phyloP scores from a whole-genome alignment of 2,329 filamentous ascomycete species.

The Fusarium poae region DNA sequence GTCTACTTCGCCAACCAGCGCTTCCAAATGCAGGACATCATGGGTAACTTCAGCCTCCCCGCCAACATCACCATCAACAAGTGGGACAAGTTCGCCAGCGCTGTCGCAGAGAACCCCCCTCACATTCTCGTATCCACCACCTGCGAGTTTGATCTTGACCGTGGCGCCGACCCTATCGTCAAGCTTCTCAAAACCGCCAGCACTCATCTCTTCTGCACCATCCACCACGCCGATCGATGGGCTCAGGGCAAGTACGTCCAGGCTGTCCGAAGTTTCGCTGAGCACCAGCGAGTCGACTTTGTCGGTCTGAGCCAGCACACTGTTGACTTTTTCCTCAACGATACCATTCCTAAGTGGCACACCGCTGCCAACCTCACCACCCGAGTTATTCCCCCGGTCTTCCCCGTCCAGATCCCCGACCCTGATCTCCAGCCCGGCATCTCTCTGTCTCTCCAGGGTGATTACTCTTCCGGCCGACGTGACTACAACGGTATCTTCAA shows the following conservation, averaged over 20 bases:
- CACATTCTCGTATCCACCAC: slow-evolving; percentile 50
- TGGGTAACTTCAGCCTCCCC: slow-evolving; percentile 45
- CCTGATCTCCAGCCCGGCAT: slow-evolving; percentile 30
- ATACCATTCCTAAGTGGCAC: slow-evolving; percentile 43
- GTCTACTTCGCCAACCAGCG: slow-evolving; percentile 46
- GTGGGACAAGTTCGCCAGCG: slow-evolving; percentile 34
- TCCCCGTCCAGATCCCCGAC: slow-evolving; percentile 41
- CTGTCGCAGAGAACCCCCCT: slow-evolving; percentile 31
- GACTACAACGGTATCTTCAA: slow-evolving; percentile 48
- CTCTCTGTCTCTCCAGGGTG: slow-evolving; percentile 49
- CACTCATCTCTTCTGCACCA: slow-evolving; percentile 48
- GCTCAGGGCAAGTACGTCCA: slow-evolving; percentile 40
- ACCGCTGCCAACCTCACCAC: slow-evolving; percentile 32
- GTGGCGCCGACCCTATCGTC: slow-evolving; percentile 31
- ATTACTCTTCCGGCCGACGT: slow-evolving; percentile 48
- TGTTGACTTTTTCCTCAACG: slow-evolving; percentile 40
- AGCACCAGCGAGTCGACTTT: slow-evolving; percentile 44
- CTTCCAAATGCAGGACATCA: slow-evolving; percentile 47
- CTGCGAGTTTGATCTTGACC: slow-evolving; percentile 48
- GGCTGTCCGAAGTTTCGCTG: slow-evolving; percentile 38
- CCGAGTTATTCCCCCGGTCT: slow-evolving; percentile 47
- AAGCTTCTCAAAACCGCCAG: slow-evolving; percentile 39
- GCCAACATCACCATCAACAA: slow-evolving; percentile 36
- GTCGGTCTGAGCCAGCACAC: slow-evolving; percentile 49
- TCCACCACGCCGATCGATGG: slow-evolving; percentile 50